Evolutionary conservation across 306 rosid genomes (phyloP).

Genomic region (Cucumis hystrix): DNA sequence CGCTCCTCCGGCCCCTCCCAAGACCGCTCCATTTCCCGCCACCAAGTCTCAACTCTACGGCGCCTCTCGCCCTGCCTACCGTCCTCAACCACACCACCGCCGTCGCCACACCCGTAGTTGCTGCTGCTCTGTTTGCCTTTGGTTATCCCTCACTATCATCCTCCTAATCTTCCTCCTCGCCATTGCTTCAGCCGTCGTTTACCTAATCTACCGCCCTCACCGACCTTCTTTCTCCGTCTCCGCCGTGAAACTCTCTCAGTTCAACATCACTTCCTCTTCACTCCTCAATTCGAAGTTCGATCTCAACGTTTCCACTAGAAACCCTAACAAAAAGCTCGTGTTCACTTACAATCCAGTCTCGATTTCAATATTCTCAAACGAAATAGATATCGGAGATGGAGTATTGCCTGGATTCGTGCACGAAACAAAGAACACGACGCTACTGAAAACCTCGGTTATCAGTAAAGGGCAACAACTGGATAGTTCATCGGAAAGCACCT

Average conservation of each 20-base stretch:
- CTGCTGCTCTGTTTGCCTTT: conserved; percentile 49
- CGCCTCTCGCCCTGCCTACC: conserved; percentile 8
- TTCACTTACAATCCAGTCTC: conserved; percentile 22
- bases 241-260: conserved; percentile 21
- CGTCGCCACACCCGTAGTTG: conserved; percentile 25
- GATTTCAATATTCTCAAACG: conserved; percentile 20
- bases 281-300: conserved; percentile 27
- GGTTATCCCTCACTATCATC: conserved; percentile 33
- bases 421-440: conserved; percentile 51
- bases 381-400: conserved; percentile 25
- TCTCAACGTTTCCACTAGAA: conserved; percentile 28
- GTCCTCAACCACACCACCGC: conserved; percentile 10
- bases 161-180: conserved; percentile 37
- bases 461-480: conserved; percentile 22
- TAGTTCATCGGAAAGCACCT: conserved; percentile 3
- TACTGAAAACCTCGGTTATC: conserved; percentile 29
- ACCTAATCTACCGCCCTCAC: conserved; percentile 54
- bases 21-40: conserved; percentile 6
- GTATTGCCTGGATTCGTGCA: conserved; percentile 40
- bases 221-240: conserved; percentile 26
- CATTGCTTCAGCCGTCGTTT: conserved; percentile 30
- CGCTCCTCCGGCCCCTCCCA: neutral
- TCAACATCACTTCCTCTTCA: conserved; percentile 23
- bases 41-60: conserved; percentile 7
- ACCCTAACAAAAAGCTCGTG: conserved; percentile 42